phyloP scores from a whole-genome alignment of 2,329 filamentous ascomycete species.

The Penicillium nordicum region DNA sequence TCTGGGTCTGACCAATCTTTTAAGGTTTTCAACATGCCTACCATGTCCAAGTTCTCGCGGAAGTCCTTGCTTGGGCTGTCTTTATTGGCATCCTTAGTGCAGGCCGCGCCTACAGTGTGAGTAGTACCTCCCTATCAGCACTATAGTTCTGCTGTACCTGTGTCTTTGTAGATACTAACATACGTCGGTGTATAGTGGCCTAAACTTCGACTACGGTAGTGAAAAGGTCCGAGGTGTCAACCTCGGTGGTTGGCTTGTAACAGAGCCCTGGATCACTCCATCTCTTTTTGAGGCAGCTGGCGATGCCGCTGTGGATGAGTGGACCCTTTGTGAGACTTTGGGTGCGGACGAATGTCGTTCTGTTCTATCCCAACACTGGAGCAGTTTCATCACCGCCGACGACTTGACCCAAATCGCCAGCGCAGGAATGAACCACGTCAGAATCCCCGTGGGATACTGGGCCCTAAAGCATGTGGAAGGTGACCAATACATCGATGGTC shows the following conservation, averaged over 20 bases:
- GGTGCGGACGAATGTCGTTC: constrained; percentile 49
- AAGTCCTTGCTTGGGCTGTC: constrained; percentile 27
- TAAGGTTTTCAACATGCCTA: constrained; percentile 25
- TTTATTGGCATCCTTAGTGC: constrained; percentile 22
- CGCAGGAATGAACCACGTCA: constrained; percentile 60
- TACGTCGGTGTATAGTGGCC: constrained; percentile 17
- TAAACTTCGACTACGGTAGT: constrained; percentile 51
- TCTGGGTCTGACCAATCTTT: constrained; percentile 28
- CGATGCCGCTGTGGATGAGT: constrained; percentile 56
- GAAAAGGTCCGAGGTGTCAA: constrained; percentile 63
- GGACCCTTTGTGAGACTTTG: constrained; percentile 50
- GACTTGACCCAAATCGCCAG: constrained; percentile 57
- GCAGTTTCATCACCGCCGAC: constrained; percentile 53
- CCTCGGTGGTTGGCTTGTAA: constrained; percentile 62
- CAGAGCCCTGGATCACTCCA: constrained; percentile 64
- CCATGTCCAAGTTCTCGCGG: constrained; percentile 21
- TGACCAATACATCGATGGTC: constrained; percentile 62
- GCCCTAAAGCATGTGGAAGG: constrained; percentile 52
- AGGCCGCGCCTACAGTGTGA: constrained; percentile 26
- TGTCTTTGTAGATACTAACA: background rate
- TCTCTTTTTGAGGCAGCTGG: constrained; percentile 54
- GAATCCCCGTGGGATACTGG: constrained; percentile 67
- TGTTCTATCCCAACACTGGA: constrained; percentile 56
- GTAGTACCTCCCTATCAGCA: constrained; percentile 7
- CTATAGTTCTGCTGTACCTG: background rate